Percentiles rank a stretch among this genome's conserved stretches.
These are phyloP conservation scores for Pythium aristosporum DNA, from an alignment of 352 stramenopile genomes.

Conservation along the genomic window DNA sequence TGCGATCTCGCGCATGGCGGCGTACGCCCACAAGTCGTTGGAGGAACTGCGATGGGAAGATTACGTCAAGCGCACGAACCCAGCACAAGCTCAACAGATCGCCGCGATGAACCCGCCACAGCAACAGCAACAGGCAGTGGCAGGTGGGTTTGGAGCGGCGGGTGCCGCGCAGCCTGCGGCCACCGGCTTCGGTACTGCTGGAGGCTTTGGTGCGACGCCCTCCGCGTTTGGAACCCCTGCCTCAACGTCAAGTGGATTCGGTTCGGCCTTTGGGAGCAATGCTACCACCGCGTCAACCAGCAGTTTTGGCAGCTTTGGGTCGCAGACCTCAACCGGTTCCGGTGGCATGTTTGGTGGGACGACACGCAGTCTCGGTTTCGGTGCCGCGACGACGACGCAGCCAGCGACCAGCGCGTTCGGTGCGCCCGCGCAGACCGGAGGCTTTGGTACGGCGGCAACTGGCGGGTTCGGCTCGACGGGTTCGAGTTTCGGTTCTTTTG, in stretches of 20 bases:
- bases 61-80: constrained; percentile 75
- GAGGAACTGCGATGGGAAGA: constrained; percentile 81
- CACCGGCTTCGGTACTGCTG: constrained; percentile 25
- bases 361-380: constrained; percentile 26
- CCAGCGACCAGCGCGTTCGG: constrained; percentile 22
- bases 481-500: constrained; percentile 39
- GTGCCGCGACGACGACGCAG: constrained; percentile 5
- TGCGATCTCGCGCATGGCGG: constrained; percentile 67
- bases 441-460: constrained; percentile 32
- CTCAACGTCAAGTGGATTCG: constrained; percentile 30
- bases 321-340: constrained; percentile 9
- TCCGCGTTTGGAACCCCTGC: constrained; percentile 32
- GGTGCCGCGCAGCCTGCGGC: constrained; percentile 8
- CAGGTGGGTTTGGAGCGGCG: constrained; percentile 29
- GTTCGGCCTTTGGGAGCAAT: constrained; percentile 24
- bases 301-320: constrained; percentile 21
- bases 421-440: constrained; percentile 11
- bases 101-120: constrained; percentile 29
- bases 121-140: constrained; percentile 29
- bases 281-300: constrained; percentile 7
- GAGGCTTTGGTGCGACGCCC: constrained; percentile 42
- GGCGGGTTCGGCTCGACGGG: constrained; percentile 21
- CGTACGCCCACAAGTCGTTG: constrained; percentile 71
- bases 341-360: constrained; percentile 25
- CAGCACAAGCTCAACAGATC: constrained; percentile 26